Conservation (phyloP, 1,284 basidiomycete species). For the Singerocomus inundabilis region DNA sequence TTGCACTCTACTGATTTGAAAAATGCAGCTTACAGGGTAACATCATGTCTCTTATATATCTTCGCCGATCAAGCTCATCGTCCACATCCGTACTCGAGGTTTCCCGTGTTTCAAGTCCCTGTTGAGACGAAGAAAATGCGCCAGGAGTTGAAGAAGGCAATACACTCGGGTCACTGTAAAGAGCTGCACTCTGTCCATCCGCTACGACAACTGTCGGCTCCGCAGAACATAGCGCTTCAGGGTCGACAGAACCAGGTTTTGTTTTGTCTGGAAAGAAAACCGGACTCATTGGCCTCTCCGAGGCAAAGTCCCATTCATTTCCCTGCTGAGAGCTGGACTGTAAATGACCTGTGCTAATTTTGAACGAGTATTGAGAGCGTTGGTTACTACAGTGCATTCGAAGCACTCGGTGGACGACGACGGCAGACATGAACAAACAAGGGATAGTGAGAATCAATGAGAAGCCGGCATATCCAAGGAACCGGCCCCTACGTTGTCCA, state of each 20-base stretch:
- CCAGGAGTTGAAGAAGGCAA: neutral
- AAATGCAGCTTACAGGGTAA: conserved; percentile 11
- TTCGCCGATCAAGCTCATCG: neutral
- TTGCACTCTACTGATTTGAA: neutral
- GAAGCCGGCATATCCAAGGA: conserved; percentile 58
- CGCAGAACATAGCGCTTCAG: neutral
- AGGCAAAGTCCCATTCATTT: neutral
- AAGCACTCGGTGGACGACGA: conserved; percentile 40
- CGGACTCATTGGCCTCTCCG: neutral
- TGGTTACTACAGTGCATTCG: conserved; percentile 26
- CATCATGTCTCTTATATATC: neutral
- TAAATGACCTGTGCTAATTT: neutral
- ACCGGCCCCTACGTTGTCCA: conserved; percentile 47
- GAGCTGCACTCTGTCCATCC: neutral
- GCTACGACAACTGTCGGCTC: neutral
- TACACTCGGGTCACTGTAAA: neutral
- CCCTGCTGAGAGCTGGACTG: neutral
- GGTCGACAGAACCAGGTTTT: neutral
- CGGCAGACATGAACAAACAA: conserved; percentile 46
- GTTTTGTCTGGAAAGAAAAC: neutral
- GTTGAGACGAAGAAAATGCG: neutral
- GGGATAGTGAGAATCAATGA: conserved; percentile 53
- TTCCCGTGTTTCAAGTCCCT: conserved; percentile 3
- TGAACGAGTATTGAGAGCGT: neutral
- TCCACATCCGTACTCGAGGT: neutral